Evolutionary conservation across 2,329 filamentous ascomycete genomes (phyloP).

Genomic region (Penicillium rolfsii): DNA sequence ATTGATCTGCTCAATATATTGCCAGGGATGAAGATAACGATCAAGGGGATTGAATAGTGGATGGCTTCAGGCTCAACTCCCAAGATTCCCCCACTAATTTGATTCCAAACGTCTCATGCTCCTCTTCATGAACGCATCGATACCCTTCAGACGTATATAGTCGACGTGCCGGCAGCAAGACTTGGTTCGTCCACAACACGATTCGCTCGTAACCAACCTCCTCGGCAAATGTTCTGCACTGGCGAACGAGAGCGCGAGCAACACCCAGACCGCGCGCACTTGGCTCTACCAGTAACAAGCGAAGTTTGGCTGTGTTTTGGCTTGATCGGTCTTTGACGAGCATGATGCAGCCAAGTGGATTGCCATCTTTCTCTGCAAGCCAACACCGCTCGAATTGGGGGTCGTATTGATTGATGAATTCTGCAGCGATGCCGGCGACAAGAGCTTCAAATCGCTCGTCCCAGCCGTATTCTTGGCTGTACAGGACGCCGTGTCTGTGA

Average conservation of each 20-base stretch:
- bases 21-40: not conserved
- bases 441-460: slow-evolving; percentile 25
- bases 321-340: slow-evolving; percentile 25
- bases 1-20: no score
- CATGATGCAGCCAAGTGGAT: slow-evolving; percentile 32
- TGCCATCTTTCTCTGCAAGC: slow-evolving; percentile 29
- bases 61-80: slow-evolving; percentile 21
- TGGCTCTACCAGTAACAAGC: slow-evolving; percentile 33
- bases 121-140: slow-evolving; percentile 21
- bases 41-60: not conserved
- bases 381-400: slow-evolving; percentile 29
- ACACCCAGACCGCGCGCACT: slow-evolving; percentile 29
- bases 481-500: slow-evolving; percentile 28
- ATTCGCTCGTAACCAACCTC: slow-evolving; percentile 28
- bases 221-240: slow-evolving; percentile 29
- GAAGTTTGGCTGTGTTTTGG: slow-evolving; percentile 27
- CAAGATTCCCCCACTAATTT: slow-evolving; percentile 30
- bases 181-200: slow-evolving; percentile 31
- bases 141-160: slow-evolving; percentile 32
- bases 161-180: slow-evolving; percentile 24
- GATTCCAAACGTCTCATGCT: slow-evolving; percentile 27
- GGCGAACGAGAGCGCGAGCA: slow-evolving; percentile 23
- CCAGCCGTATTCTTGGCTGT: slow-evolving; percentile 29
- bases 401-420: slow-evolving; percentile 31
- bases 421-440: slow-evolving; percentile 23